Base-by-base conservation (phyloP, 139 green algal species). In the Chlamydomonas schloesseri region DNA sequence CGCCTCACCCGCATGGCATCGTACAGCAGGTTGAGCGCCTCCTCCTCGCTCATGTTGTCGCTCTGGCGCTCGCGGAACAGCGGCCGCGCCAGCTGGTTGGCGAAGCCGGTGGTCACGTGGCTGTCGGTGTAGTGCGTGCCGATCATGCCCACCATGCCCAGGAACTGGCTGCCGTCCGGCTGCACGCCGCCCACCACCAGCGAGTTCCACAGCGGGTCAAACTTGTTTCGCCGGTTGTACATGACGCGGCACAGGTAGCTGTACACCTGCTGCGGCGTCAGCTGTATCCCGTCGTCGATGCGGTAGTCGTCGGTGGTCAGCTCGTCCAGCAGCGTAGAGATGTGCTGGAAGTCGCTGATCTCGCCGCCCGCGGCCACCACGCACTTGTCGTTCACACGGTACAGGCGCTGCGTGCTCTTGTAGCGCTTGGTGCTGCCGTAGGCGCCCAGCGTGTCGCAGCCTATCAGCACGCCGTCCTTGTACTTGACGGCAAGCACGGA, bases 391-490 rank as follows among this genome's bases (percentile, higher is more conserved):
- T 97, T 98, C 18, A 99, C 94, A 64, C 87, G 50, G 65, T 88
- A 83, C 14, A 99, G 89, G 28, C 98, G 91, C 69, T 98, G 80
- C 24, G 99, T 93, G 21, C 89, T 96, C 90, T 99, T 99, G 94
- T 99, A 99, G 81, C 98, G 94, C 91, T 98, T 98, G 15, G 98
- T 99, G n/a, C 88, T 96, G 64, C 98, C 98, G 84, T 99, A 99
- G 0, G 96, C 94, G 96, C 95, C 97, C 47, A 99, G 91, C 2
- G 93, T 99, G 89, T 99, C 98, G 62, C 87, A 93, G 0, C 97
- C 98, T 34, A 99, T 89, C 81, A 99, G 86, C 13, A 99, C 94
- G 42, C 98, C 98, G 86, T 97, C 98, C 71, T 97, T 97, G 92
- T 98, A 99, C 50, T 97, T 99, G 50, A 99, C 84, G 26, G 88